Percentiles rank a stretch among this genome's conserved stretches.
Evolutionary conservation across 2,329 filamentous ascomycete genomes (phyloP).

Genomic region (Aspergillus aculeatus): DNA sequence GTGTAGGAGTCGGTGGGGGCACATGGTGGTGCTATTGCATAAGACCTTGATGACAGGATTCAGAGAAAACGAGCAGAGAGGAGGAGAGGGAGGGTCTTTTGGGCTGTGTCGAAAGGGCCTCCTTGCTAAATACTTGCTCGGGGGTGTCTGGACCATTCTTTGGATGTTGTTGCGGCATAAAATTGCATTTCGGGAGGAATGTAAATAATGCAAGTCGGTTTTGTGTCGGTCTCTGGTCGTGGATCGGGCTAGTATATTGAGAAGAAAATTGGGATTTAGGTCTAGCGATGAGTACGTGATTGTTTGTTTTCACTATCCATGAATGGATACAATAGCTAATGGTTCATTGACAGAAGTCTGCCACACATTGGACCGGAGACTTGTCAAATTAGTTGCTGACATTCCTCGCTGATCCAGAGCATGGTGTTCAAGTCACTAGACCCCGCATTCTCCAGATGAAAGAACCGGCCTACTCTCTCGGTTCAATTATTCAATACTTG

Average conservation of each 20-base stretch:
- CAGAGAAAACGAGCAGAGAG: no score
- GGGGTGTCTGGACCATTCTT: neutral
- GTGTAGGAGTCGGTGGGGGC: neutral
- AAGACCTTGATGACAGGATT: neutral
- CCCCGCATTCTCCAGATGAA: neutral
- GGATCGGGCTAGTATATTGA: neutral
- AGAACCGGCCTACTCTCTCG: neutral
- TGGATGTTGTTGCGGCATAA: neutral
- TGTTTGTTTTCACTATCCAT: no score
- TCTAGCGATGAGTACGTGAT: no score
- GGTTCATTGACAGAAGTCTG: neutral
- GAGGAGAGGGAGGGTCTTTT: no score
- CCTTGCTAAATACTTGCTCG: neutral
- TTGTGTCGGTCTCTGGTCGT: neutral
- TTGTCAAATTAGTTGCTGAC: neutral
- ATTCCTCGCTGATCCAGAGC: neutral
- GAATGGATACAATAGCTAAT: no score
- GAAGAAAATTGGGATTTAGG: no score
- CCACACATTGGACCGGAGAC: neutral
- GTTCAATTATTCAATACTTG: no score
- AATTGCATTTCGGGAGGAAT: neutral
- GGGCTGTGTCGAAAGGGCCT: no score
- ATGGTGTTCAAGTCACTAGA: neutral
- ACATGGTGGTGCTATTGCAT: neutral
- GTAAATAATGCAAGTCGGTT: neutral